These are phyloP conservation scores for Aspergillus hancockii DNA, from an alignment of 495 filamentous ascomycete genomes.

Conservation along the genomic window DNA sequence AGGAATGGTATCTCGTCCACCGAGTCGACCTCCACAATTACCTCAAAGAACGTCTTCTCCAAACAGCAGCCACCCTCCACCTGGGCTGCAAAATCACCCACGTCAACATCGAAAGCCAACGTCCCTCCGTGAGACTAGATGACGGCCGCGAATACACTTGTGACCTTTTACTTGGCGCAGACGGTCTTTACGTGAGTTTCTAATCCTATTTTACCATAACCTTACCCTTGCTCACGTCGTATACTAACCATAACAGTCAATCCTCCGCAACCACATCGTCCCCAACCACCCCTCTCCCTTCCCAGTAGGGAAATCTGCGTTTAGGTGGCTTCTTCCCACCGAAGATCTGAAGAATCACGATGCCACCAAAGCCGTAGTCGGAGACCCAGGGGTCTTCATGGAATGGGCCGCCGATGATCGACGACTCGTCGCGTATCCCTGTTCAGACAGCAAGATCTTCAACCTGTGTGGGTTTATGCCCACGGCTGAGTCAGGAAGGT, in stretches of 20 bases:
- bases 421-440: slow-evolving; percentile 32
- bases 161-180: slow-evolving; percentile 60
- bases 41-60: slow-evolving; percentile 40
- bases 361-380: slow-evolving; percentile 17
- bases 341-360: slow-evolving; percentile 17
- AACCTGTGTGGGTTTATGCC: slow-evolving; percentile 33
- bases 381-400: slow-evolving; percentile 25
- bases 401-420: slow-evolving; percentile 28
- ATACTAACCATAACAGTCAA: slow-evolving; percentile 21
- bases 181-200: slow-evolving; percentile 47
- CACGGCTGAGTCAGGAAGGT: slow-evolving; percentile 14
- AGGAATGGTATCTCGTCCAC: slow-evolving; percentile 48
- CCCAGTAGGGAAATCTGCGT: slow-evolving; percentile 29
- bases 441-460: slow-evolving; percentile 28
- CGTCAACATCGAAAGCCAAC: slow-evolving; percentile 43
- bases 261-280: slow-evolving; percentile 22
- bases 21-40: slow-evolving; percentile 54
- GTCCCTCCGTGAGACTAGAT: slow-evolving; percentile 42
- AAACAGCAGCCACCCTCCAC: slow-evolving; percentile 43
- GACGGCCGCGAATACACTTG: slow-evolving; percentile 51
- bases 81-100: slow-evolving; percentile 51
- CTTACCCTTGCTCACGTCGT: neutral
- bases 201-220: neutral
- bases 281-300: slow-evolving; percentile 21
- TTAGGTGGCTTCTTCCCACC: slow-evolving; percentile 29